phyloP scores from a whole-genome alignment of 78 protist genomes.

The Chrysochromulina parva region DNA sequence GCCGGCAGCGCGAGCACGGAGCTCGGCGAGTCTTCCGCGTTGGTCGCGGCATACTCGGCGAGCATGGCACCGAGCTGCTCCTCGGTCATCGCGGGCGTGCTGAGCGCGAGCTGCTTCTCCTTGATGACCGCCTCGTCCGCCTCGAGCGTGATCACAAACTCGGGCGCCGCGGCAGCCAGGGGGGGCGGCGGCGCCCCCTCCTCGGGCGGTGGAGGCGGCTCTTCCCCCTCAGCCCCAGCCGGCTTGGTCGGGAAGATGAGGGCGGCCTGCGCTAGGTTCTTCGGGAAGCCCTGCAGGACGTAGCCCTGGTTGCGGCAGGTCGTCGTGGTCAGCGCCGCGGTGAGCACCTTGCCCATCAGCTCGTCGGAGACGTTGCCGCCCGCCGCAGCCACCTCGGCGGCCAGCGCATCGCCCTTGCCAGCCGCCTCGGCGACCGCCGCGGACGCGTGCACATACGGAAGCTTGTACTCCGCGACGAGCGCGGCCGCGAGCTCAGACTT shows the following conservation, averaged over 20 bases:
- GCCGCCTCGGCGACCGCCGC: not conserved
- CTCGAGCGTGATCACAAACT: conserved; percentile 36
- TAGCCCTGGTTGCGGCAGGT: conserved; percentile 70
- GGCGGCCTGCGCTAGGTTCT: conserved; percentile 32
- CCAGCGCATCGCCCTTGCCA: not conserved
- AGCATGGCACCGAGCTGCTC: not conserved
- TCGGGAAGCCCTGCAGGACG: conserved; percentile 69
- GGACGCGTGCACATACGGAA: not conserved
- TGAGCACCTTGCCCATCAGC: not conserved
- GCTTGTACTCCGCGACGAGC: not conserved
- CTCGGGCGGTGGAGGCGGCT: not conserved
- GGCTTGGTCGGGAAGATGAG: not conserved
- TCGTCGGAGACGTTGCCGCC: not conserved
- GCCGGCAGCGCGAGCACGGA: not conserved
- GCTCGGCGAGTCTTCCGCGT: conserved; percentile 6
- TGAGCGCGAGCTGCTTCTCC: not conserved
- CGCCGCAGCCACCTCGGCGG: not conserved
- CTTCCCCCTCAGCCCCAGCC: conserved; percentile 7
- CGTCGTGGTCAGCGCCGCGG: not conserved
- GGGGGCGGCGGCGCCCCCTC: not conserved
- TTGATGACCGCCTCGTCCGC: not conserved
- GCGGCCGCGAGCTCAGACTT: not conserved
- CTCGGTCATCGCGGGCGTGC: not conserved
- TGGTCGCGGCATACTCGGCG: not conserved
- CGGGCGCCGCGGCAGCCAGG: conserved; percentile 9